Conservation (phyloP, 306 rosid species). For the Adenanthera pavonina region DNA sequence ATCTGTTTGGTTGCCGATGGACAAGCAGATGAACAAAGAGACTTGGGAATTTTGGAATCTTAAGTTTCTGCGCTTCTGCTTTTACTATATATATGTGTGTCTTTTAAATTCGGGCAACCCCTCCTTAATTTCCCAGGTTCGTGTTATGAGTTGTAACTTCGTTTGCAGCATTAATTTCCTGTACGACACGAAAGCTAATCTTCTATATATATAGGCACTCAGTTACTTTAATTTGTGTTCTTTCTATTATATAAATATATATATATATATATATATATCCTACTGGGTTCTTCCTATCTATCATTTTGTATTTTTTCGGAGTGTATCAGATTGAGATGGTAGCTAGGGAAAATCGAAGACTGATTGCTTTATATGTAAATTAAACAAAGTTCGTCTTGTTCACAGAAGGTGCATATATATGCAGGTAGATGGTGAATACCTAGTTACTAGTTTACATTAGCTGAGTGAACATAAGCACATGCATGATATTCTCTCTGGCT, state of each 20-base stretch:
- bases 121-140: conserved; percentile 28
- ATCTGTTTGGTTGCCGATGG: neutral
- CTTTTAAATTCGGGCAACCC: neutral
- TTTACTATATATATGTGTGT: conserved; percentile 9
- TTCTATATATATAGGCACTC: neutral
- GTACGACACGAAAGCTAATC: conserved; percentile 13
- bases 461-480: conserved; percentile 32
- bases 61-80: conserved; percentile 21
- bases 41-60: neutral
- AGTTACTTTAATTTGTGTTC: conserved; percentile 1
- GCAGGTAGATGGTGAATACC: neutral
- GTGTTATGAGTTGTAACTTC: neutral
- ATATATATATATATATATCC: neutral
- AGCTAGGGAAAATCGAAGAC: neutral
- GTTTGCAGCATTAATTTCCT: conserved; percentile 6
- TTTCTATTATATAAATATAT: neutral
- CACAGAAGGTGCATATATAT: neutral
- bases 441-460: conserved; percentile 3
- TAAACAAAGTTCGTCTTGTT: neutral
- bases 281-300: conserved; percentile 16
- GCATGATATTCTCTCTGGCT: conserved; percentile 4
- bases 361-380: conserved; percentile 7
- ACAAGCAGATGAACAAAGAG: neutral
- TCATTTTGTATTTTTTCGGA: neutral
- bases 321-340: neutral